phyloP scores from a whole-genome alignment of 495 filamentous ascomycete genomes.

The Aspergillus sparsus region DNA sequence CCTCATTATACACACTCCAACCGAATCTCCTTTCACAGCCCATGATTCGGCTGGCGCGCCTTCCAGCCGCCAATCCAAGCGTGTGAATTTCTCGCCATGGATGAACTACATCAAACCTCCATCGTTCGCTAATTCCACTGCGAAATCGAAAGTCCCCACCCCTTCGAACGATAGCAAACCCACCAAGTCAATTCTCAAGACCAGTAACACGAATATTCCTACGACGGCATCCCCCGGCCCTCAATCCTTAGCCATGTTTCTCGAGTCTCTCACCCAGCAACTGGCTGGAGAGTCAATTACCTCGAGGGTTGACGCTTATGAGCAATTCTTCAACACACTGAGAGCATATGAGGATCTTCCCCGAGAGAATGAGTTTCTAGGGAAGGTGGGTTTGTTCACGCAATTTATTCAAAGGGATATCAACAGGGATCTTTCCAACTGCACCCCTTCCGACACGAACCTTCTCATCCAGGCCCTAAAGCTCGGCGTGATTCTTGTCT shows the following conservation, averaged over 20 bases:
- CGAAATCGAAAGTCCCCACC: conserved; percentile 48
- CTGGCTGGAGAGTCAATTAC: conserved; percentile 68
- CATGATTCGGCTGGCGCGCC: conserved; percentile 36
- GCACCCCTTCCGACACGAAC: conserved; percentile 53
- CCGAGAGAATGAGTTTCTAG: conserved; percentile 65
- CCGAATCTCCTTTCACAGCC: conserved; percentile 50
- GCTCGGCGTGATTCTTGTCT: conserved; percentile 69
- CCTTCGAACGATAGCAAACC: conserved; percentile 67
- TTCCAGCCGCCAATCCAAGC: conserved; percentile 58
- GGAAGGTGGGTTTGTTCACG: conserved; percentile 72
- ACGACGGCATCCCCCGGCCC: conserved; percentile 44
- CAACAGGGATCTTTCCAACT: conserved; percentile 34
- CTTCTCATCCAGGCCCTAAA: conserved; percentile 76
- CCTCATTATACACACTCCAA: conserved; percentile 45
- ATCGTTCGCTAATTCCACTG: conserved; percentile 45
- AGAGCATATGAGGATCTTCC: conserved; percentile 77
- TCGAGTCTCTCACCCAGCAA: conserved; percentile 75
- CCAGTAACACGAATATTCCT: conserved; percentile 48
- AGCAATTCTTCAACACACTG: conserved; percentile 70
- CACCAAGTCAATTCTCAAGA: conserved; percentile 85
- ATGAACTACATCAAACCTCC: conserved; percentile 68
- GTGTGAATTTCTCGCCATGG: conserved; percentile 73
- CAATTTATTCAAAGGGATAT: conserved; percentile 83
- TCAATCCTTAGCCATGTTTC: conserved; percentile 66
- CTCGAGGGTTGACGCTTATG: conserved; percentile 82